Evolutionary conservation across 208 protist species (phyloP).

Genomic region (Acanthamoeba sp.): DNA sequence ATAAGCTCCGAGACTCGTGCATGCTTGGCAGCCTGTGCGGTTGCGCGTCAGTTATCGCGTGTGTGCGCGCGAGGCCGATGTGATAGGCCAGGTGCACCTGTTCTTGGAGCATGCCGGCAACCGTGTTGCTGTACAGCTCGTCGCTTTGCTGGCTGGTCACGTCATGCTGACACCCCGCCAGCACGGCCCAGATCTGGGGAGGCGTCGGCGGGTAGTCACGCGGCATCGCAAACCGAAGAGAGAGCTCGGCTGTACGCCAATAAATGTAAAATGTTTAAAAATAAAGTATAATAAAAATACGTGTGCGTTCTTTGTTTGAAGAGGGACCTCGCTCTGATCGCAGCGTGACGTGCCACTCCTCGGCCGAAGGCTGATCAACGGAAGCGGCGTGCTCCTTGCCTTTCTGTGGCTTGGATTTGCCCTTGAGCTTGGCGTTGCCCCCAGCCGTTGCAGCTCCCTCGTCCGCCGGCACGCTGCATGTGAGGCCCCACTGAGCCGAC

Average conservation of each 20-base stretch:
- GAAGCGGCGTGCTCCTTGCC: no score
- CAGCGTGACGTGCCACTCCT: background rate
- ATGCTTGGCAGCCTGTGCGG: no score
- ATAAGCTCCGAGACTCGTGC: background rate
- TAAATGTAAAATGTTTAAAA: background rate
- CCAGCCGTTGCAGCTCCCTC: no score
- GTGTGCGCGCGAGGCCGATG: no score
- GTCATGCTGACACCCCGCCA: background rate
- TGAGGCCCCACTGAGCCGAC: background rate
- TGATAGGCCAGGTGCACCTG: no score
- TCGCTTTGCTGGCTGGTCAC: background rate
- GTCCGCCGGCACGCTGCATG: no score
- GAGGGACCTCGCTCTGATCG: background rate
- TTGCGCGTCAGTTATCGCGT: no score
- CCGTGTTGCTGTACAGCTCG: background rate
- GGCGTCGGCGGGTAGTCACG: background rate
- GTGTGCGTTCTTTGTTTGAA: background rate
- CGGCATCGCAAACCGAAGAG: background rate
- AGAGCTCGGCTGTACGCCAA: background rate
- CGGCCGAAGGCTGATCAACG: background rate
- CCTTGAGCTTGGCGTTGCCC: no score
- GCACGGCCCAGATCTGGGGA: background rate
- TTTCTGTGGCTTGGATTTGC: no score
- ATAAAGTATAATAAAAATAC: no score
- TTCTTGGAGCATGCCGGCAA: background rate